Percentiles rank a stretch among this genome's conserved stretches.
phyloP scores from a whole-genome alignment of 1,284 basidiomycete genomes.

The Pseudozyma tsukubaensis region DNA sequence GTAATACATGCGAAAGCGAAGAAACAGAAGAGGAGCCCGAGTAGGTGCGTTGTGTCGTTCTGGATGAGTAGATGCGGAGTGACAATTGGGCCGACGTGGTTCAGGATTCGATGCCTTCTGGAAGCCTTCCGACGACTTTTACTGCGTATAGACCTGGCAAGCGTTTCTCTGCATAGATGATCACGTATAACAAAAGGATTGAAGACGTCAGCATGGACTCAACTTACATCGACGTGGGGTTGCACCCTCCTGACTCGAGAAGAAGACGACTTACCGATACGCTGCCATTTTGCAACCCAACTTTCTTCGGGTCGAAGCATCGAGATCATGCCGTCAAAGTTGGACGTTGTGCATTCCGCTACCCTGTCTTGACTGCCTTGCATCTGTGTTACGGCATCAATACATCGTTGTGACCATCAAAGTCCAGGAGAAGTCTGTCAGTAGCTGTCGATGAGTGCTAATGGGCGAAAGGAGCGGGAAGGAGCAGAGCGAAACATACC shows the following conservation, averaged over 20 bases:
- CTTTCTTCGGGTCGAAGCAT: constrained; percentile 87
- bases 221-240: background rate
- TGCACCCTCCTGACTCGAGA: background rate
- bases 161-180: constrained; percentile 57
- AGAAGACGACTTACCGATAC: constrained; percentile 44
- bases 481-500: constrained; percentile 71
- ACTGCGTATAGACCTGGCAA: constrained; percentile 66
- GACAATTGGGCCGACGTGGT: too few species aligned
- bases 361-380: constrained; percentile 87
- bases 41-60: background rate
- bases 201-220: background rate
- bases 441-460: too few species aligned
- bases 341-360: constrained; percentile 87
- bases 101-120: constrained; percentile 49
- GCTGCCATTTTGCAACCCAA: constrained; percentile 80
- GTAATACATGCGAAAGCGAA: constrained; percentile 24
- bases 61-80: too few species aligned
- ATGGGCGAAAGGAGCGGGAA: background rate
- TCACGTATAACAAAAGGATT: background rate
- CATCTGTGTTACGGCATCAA: constrained; percentile 74
- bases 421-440: too few species aligned
- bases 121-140: constrained; percentile 63
- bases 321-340: constrained; percentile 92
- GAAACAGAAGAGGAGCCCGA: background rate
- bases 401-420: background rate